Percentiles rank a stretch among this genome's conserved stretches.
Evolutionary conservation across 371 early-diverging fungal genomes (phyloP).

Genomic region (Blyttiomyces sp.): DNA sequence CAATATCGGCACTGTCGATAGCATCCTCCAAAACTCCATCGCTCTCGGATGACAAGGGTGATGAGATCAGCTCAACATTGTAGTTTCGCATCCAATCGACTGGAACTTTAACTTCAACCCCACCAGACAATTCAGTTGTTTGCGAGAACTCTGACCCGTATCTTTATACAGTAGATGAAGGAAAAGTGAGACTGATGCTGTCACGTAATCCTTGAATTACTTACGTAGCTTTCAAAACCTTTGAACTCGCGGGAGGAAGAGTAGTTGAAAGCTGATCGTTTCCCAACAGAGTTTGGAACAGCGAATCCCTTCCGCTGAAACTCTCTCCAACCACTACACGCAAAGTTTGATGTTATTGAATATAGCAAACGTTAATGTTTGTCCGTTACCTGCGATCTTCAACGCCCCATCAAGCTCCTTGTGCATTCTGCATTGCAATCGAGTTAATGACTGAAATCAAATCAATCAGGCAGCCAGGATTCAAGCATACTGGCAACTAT

Average conservation of each 20-base stretch:
- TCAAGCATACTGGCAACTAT: too few species aligned
- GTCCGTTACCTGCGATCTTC: too few species aligned
- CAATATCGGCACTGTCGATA: conserved; percentile 23
- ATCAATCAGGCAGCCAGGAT: too few species aligned
- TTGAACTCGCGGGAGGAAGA: too few species aligned
- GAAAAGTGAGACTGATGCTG: background rate
- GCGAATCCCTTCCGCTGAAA: conserved; percentile 6
- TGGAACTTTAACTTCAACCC: background rate
- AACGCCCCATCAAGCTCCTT: too few species aligned
- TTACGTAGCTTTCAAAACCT: too few species aligned
- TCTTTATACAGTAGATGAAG: background rate
- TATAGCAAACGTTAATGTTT: too few species aligned
- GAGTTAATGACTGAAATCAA: too few species aligned
- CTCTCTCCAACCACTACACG: conserved; percentile 23
- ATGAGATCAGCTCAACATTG: conserved; percentile 14
- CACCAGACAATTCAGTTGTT: background rate
- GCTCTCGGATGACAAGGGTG: background rate
- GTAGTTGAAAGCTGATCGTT: background rate
- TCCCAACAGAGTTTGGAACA: conserved; percentile 18
- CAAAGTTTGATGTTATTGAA: too few species aligned
- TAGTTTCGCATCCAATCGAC: conserved; percentile 19
- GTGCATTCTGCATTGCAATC: too few species aligned
- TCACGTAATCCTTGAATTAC: background rate
- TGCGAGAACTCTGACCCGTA: background rate
- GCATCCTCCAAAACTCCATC: background rate